Evolutionary conservation across 495 filamentous ascomycete species (phyloP).

Genomic region (Penicillium simplicissimum): DNA sequence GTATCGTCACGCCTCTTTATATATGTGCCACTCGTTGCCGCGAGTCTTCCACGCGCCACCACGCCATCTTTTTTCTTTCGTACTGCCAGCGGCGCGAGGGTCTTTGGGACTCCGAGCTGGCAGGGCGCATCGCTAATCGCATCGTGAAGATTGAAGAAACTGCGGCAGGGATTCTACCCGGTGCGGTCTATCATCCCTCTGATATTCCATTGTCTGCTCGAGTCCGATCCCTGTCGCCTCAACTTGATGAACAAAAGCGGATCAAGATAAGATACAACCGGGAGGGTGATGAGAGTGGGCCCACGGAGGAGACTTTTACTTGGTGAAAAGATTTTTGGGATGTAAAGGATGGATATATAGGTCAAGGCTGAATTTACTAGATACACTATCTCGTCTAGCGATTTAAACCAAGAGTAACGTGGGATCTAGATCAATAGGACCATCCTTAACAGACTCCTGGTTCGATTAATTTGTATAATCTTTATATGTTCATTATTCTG

Average conservation of each 20-base stretch:
- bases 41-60: slow-evolving; percentile 19
- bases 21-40: slow-evolving; percentile 25
- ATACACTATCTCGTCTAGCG: background rate
- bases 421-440: too few relatives aligned
- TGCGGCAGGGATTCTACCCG: slow-evolving; percentile 16
- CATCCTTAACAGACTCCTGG: too few relatives aligned
- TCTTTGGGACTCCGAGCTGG: slow-evolving; percentile 60
- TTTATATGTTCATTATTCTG: too few relatives aligned
- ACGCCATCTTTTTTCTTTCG: slow-evolving; percentile 19
- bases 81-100: slow-evolving; percentile 45
- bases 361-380: background rate
- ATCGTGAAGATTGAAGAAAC: slow-evolving; percentile 56
- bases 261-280: slow-evolving; percentile 14
- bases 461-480: too few relatives aligned
- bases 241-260: slow-evolving; percentile 5
- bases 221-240: slow-evolving; percentile 12
- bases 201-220: slow-evolving; percentile 16
- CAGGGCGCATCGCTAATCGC: slow-evolving; percentile 51
- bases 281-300: background rate
- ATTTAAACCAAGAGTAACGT: background rate
- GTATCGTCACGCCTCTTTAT: slow-evolving; percentile 26
- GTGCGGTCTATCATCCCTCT: slow-evolving; percentile 8
- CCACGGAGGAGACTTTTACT: slow-evolving; percentile 6
- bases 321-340: background rate
- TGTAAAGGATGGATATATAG: background rate